Percentiles rank a stretch among this genome's conserved stretches.
Conservation (phyloP, 306 rosid species). For the Malus asiatica region DNA sequence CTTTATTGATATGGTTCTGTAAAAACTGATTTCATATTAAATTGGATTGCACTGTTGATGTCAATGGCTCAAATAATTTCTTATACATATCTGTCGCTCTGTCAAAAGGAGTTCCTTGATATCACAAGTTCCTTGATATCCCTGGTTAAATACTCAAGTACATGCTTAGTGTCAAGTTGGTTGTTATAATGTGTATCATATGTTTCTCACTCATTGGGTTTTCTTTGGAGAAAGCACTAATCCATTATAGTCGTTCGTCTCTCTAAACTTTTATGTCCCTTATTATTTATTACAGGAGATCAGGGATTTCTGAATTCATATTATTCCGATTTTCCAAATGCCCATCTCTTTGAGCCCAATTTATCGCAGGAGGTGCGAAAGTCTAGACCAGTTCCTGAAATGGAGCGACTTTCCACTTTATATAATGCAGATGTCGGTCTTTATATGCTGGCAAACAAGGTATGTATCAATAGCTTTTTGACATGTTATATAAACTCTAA, state of each 20-base stretch:
- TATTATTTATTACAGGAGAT: constrained; percentile 58
- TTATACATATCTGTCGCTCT: background rate
- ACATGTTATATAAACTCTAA: background rate
- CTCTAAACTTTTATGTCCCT: background rate
- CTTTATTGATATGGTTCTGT: background rate
- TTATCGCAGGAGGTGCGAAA: constrained; percentile 39
- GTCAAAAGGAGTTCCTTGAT: background rate
- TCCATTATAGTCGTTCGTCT: background rate
- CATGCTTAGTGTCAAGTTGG: background rate
- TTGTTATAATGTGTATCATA: background rate
- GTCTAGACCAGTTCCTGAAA: constrained; percentile 65
- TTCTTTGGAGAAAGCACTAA: background rate
- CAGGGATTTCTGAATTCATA: constrained; percentile 98
- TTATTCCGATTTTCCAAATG: constrained; percentile 79
- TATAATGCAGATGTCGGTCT: constrained; percentile 99
- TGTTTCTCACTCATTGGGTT: background rate
- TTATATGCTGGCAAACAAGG: constrained; percentile 99
- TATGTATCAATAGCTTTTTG: constrained; percentile 20
- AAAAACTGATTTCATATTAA: background rate
- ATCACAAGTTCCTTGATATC: background rate
- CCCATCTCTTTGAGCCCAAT: constrained; percentile 85
- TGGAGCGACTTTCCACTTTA: constrained; percentile 95
- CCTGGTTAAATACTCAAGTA: background rate
- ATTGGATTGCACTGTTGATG: background rate
- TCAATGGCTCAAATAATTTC: background rate